Conservation (phyloP, 768 basidiomycete genomes). For the Podaxis rugospora region DNA sequence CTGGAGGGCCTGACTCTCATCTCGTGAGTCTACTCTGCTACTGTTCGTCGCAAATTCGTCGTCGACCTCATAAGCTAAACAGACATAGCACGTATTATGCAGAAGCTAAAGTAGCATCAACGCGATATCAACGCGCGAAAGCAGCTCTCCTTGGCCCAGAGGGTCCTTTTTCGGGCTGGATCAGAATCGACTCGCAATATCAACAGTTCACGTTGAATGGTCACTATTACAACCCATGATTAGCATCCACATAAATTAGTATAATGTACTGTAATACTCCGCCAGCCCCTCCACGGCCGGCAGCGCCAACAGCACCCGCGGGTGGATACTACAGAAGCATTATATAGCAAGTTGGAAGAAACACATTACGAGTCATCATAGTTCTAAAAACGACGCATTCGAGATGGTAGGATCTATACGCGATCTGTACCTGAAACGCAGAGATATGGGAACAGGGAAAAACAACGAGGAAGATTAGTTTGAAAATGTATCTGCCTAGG, state of each 20-base stretch:
- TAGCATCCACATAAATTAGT: not conserved
- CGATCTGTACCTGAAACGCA: not conserved
- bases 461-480: not conserved
- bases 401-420: not conserved
- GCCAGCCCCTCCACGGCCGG: not conserved
- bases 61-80: not conserved
- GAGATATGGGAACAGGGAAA: not conserved
- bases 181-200: constrained; percentile 47
- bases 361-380: not conserved
- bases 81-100: constrained; percentile 1
- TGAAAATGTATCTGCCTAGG: not conserved
- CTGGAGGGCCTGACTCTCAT: not conserved
- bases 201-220: constrained; percentile 39
- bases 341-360: not conserved
- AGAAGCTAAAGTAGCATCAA: constrained; percentile 14
- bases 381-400: not conserved
- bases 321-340: not conserved
- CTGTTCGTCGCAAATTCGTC: not conserved
- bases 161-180: constrained; percentile 61
- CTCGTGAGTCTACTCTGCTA: not conserved
- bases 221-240: not conserved
- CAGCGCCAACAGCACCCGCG: not conserved
- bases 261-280: not conserved
- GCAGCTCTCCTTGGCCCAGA: constrained; percentile 34
- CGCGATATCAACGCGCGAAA: constrained; percentile 46